Evolutionary conservation across 2,329 filamentous ascomycete genomes (phyloP).

Genomic region (Rhynchosporium graminicola): DNA sequence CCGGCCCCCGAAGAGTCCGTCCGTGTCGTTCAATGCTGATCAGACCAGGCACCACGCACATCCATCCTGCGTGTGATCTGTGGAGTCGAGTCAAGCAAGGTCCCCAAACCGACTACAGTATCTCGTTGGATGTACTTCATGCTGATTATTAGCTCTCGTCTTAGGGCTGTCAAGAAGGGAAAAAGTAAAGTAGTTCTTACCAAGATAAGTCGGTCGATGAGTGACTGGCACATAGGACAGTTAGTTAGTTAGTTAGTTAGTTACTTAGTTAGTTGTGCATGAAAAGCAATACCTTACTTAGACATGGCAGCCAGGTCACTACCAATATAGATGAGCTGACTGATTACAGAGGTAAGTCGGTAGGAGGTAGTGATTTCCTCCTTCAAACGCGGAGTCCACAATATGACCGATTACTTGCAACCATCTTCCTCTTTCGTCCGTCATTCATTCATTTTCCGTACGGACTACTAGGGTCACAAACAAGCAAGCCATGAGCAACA

Average conservation of each 20-base stretch:
- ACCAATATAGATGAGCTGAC: background rate
- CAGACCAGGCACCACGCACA: constrained; percentile 8
- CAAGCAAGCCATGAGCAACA: background rate
- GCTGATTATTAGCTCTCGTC: constrained; percentile 2
- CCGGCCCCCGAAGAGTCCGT: background rate
- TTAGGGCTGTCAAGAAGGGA: constrained; percentile 2
- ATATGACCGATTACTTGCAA: background rate
- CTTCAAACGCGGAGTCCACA: background rate
- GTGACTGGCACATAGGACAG: background rate
- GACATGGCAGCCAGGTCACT: background rate
- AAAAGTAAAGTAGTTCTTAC: background rate
- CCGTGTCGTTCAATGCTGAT: constrained; percentile 11
- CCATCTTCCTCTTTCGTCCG: background rate
- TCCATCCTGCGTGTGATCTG: background rate
- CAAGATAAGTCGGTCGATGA: background rate
- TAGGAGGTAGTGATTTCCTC: background rate
- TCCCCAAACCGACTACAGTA: constrained; percentile 1
- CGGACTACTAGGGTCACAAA: background rate
- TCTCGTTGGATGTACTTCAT: constrained; percentile 2
- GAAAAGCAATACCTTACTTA: constrained; percentile 5
- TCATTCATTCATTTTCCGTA: background rate
- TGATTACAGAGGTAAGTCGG: background rate
- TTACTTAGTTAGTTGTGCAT: constrained; percentile 2
- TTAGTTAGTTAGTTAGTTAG: background rate
- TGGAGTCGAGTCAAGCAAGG: constrained; percentile 7